Conservation (phyloP, 768 basidiomycete genomes). For the Collybia mongolica region DNA sequence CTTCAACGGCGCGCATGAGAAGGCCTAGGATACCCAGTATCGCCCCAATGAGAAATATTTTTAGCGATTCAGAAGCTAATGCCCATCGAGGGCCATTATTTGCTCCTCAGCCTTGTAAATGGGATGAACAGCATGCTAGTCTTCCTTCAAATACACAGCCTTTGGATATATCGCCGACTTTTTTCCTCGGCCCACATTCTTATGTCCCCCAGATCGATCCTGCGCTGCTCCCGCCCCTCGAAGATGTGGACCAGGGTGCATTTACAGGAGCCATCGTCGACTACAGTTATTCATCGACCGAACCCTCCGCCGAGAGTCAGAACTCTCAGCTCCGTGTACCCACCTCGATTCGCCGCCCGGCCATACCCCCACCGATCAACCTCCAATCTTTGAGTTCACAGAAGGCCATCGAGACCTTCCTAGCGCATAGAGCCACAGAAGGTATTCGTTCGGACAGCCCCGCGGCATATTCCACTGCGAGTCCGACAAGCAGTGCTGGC, state of each 20-base stretch:
- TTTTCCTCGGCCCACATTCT: slow-evolving; percentile 6
- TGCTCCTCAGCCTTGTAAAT: slow-evolving; percentile 1
- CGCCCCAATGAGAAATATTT: slow-evolving; percentile 27
- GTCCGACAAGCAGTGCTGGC: slow-evolving; percentile 21
- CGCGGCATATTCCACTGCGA: slow-evolving; percentile 13
- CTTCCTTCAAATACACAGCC: background rate
- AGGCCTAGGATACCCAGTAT: slow-evolving; percentile 40
- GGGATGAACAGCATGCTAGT: background rate
- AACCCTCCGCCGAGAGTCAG: slow-evolving; percentile 4
- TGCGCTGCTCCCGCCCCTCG: slow-evolving; percentile 9
- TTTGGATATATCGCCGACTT: slow-evolving; percentile 4
- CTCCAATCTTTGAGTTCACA: slow-evolving; percentile 23
- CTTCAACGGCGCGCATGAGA: slow-evolving; percentile 7
- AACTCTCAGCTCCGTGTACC: slow-evolving; percentile 9
- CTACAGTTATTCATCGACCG: background rate
- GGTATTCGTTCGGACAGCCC: slow-evolving; percentile 25
- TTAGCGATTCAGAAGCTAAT: background rate
- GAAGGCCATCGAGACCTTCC: slow-evolving; percentile 23
- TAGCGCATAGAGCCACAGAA: slow-evolving; percentile 23
- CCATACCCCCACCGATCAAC: slow-evolving; percentile 25
- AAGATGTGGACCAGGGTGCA: background rate
- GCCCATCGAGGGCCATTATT: too few relatives aligned
- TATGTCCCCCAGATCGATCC: slow-evolving; percentile 25
- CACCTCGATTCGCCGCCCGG: slow-evolving; percentile 23
- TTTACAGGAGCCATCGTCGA: too few relatives aligned